These are phyloP conservation scores for Euptelea pleiosperma DNA, from an alignment of 164 flowering plant genomes.

Conservation along the genomic window DNA sequence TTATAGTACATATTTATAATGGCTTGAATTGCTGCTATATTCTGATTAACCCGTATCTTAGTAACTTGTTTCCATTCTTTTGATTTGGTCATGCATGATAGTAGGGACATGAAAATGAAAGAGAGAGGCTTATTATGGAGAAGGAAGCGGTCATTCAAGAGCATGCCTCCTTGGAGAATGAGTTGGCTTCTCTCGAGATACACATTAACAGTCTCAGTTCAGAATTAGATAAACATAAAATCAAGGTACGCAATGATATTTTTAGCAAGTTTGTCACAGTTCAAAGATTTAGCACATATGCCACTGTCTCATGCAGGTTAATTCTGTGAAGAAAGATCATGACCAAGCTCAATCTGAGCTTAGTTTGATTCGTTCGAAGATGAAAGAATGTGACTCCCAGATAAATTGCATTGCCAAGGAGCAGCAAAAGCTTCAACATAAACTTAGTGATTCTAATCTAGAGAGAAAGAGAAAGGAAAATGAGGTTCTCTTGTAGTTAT, in stretches of 20 bases:
- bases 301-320: conserved; percentile 59
- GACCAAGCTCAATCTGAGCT: conserved; percentile 66
- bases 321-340: conserved; percentile 42
- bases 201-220: conserved; percentile 50
- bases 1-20: too few relatives aligned
- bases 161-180: conserved; percentile 58
- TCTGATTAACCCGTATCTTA: too few relatives aligned
- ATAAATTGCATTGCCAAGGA: conserved; percentile 69
- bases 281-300: background rate
- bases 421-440: conserved; percentile 72
- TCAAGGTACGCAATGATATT: conserved; percentile 42
- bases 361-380: conserved; percentile 50
- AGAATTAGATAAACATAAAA: conserved; percentile 56
- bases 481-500: too few relatives aligned
- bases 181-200: conserved; percentile 42
- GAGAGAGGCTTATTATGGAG: conserved; percentile 86
- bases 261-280: background rate
- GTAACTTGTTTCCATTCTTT: background rate
- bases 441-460: conserved; percentile 62
- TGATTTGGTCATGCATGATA: conserved; percentile 14
- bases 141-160: conserved; percentile 81
- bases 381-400: conserved; percentile 87
- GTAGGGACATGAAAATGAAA: conserved; percentile 81
- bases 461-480: conserved; percentile 90
- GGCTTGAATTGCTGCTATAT: too few relatives aligned